Conservation (phyloP, 345 rosid species). For the Citrus sinensis region DVS_A1.0 CM039164.1:26699001-26699500, state of each 20-base stretch:
- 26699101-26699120: neutral
- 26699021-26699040: conserved; percentile 15
- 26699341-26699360: neutral
- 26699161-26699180: conserved; percentile 21
- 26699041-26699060: conserved; percentile 13
- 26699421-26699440: conserved; percentile 13
- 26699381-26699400: neutral
- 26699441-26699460: neutral
- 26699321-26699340: neutral
- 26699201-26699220: neutral
- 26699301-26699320: neutral
- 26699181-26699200: conserved; percentile 16
- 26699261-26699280: too few relatives aligned
- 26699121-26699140: neutral
- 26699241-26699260: too few relatives aligned
- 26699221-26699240: too few relatives aligned
- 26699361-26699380: neutral
- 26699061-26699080: neutral
- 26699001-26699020: neutral
- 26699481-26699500: neutral
- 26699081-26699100: neutral
- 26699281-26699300: neutral
- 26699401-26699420: conserved; percentile 19
- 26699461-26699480: conserved; percentile 17
- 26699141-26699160: conserved; percentile 17